Base-by-base conservation (phyloP, 2,329 filamentous ascomycete species). In the Rachicladosporium sp. region DNA sequence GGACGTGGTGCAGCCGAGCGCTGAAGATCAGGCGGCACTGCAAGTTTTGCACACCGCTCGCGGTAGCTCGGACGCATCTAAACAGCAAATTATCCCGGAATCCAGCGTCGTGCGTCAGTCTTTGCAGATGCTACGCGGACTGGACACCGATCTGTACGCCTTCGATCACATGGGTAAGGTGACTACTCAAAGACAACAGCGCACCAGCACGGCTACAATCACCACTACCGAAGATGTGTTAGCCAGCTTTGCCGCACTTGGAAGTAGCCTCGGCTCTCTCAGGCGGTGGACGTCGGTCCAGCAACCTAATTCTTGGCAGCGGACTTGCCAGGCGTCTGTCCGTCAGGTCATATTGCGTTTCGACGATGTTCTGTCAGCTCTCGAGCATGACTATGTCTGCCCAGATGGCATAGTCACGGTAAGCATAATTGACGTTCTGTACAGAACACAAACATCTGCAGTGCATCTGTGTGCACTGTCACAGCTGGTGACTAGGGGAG, bases 51-150 rank as follows among this genome's bases (percentile, higher is more conserved):
- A 13, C 10, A 7, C 4, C 2, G 3, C 19, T 2, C 19, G 11
- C 6, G 11, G 10, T 10, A 4, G 7, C 11, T 31, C 27, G 11
- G n/a, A 9, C 11, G 27, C 6, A 10, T 12, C 13, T 10, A 12
- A 30, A 5, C 12, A 13, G 6, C 10, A 19, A 13, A 21, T 11
- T 8, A 65, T 89, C 4, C 74, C 81, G 0, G 88, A 94, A 55
- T 65, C 82, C 1, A 78, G 88, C 46, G 66, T 79, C 8, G 64
- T 88, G 19, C 76, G 86, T 35, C 87, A 96, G 53, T 74, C 77
- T 0, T 66, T 95, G 1, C 89, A 85, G 51, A 93, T 95, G 84
- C 70, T 96, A 0, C 74, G 77, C 39, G 88, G 88, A 1, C 64
- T 91, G 3, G 73, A 78, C 4, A 89, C 82, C 2, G 80, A 77